phyloP scores from a whole-genome alignment of 352 stramenopile species.

The Phytophthora aleatoria region DNA sequence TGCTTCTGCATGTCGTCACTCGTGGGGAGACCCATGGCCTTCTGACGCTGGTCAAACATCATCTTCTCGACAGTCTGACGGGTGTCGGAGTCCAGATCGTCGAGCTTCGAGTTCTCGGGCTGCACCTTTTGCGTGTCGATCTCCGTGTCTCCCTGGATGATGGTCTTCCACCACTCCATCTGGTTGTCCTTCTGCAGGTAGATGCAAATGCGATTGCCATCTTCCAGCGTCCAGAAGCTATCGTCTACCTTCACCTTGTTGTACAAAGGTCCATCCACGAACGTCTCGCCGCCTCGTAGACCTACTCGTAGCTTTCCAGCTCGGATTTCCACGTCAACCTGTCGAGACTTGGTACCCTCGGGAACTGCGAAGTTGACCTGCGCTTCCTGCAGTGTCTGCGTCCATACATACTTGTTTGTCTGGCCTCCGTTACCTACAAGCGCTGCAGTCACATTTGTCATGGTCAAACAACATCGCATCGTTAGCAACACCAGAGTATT shows the following conservation, averaged over 20 bases:
- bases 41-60: conserved; percentile 99
- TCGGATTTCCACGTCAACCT: conserved; percentile 93
- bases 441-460: conserved; percentile 42
- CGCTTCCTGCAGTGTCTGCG: conserved; percentile 97
- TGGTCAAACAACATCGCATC: not conserved
- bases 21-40: conserved; percentile 96
- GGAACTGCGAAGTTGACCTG: conserved; percentile 93
- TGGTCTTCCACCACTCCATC: conserved; percentile 99
- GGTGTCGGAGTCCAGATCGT: conserved; percentile 98
- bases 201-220: conserved; percentile 89
- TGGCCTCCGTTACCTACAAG: conserved; percentile 91
- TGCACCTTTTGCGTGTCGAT: conserved; percentile 99
- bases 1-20: conserved; percentile 98
- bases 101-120: conserved; percentile 98
- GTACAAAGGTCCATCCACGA: conserved; percentile 93
- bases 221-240: conserved; percentile 99
- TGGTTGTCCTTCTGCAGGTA: conserved; percentile 98
- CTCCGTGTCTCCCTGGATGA: conserved; percentile 94
- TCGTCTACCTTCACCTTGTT: conserved; percentile 98
- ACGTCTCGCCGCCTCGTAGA: conserved; percentile 69
- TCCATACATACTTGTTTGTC: conserved; percentile 97
- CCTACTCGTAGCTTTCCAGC: conserved; percentile 91
- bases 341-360: conserved; percentile 91
- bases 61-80: conserved; percentile 99
- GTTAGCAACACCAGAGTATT: conserved; percentile 10